Base-by-base conservation (phyloP, 768 basidiomycete species). In the Hydnum rufescens region DNA sequence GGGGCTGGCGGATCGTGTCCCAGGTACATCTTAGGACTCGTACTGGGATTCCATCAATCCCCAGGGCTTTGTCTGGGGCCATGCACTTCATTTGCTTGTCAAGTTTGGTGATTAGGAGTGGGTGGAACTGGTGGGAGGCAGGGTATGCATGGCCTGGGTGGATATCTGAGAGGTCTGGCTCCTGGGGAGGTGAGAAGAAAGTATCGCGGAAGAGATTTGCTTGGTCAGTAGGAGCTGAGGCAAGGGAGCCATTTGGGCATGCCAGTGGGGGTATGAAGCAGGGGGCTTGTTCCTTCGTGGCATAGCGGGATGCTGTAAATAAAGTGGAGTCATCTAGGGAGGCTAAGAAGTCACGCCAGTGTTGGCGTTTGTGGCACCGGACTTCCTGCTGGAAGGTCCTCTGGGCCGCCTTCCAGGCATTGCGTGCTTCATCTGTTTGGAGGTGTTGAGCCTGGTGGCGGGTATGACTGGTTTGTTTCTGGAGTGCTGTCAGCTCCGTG, bases 1-100 rank as follows among this genome's bases (percentile, higher is more conserved):
- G 19, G 22, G 31, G 31, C 19, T 51, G 19, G 1, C 31, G 42
- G n/a, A 56, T 55, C 2, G 29, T 8, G 4, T 2, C 2, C 29
- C 36, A 32, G 4, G 39, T 47, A 3, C 16, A 18, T 32, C 50
- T 18, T 39, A 55, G 44, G 5, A 34, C 48, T n/a, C 22, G 39
- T 39, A 28, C 32, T 3, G 55, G 55, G 8, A 57, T 51, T 29
- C 55, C 55, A 29, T 57, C 55, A 2, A 32, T 49, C 6, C 55
- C 55, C 13, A 55, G 55, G 6, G 55, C 55, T 36, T 57, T 57
- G 55, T 57, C 19, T 32, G 53, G 2, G 51, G 53, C 32, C 53
- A 54, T 54, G 1, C 30, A 2, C 5, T n/a, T 16, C 3, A 54
- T 3, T 2, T 8, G 49, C 4, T 4, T n/a, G 54, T 55, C 53